These are phyloP conservation scores for Botrytis aclada DNA, from an alignment of 2,329 filamentous ascomycete genomes.

Conservation along the genomic window DNA sequence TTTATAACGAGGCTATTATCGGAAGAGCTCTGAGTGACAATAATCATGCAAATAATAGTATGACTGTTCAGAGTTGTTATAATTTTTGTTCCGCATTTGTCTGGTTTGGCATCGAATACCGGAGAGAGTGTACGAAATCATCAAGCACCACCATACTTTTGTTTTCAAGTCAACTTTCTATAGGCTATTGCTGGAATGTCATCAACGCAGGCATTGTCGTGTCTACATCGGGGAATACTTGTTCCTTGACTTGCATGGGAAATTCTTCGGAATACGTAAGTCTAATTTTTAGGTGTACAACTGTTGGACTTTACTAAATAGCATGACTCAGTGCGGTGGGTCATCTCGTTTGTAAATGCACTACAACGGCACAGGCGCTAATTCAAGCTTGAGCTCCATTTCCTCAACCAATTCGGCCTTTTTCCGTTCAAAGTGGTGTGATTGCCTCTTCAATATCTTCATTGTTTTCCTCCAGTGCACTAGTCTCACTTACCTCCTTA, in stretches of 20 bases:
- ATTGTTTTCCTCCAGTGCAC: neutral
- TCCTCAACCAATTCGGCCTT: neutral
- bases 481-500: neutral
- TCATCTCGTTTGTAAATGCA: constrained; percentile 29
- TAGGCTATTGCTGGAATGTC: constrained; percentile 33
- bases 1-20: constrained; percentile 37
- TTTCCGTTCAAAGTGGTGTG: neutral
- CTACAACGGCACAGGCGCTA: constrained; percentile 2
- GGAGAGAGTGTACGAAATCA: constrained; percentile 30
- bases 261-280: constrained; percentile 4
- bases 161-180: neutral
- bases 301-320: neutral
- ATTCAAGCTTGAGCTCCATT: constrained; percentile 12
- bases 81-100: constrained; percentile 31
- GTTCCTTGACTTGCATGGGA: neutral
- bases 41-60: constrained; percentile 26
- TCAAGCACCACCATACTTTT: neutral
- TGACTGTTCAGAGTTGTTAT: constrained; percentile 35
- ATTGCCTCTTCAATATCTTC: neutral
- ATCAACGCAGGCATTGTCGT: constrained; percentile 28
- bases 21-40: constrained; percentile 31
- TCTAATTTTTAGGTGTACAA: neutral
- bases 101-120: constrained; percentile 40
- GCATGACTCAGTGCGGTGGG: constrained; percentile 26
- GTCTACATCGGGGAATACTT: neutral